These are phyloP conservation scores for Calonectria honghensis DNA, from an alignment of 2,329 filamentous ascomycete species.

Conservation along the genomic window DNA sequence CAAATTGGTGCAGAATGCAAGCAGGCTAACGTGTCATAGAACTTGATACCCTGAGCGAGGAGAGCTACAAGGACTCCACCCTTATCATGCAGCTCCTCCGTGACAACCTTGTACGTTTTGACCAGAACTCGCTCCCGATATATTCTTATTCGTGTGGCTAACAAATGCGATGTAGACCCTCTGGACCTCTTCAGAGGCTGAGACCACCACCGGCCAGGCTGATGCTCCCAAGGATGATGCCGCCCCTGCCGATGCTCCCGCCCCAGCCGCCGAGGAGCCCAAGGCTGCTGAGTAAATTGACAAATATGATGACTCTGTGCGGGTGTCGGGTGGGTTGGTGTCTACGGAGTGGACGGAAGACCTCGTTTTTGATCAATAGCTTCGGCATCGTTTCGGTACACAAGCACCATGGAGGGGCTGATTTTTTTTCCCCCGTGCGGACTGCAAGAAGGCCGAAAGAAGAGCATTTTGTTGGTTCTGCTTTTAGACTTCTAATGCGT, in stretches of 20 bases:
- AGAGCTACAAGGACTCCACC: constrained; percentile 99
- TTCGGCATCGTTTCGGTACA: constrained; percentile 70
- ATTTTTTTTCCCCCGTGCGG: constrained; percentile 60
- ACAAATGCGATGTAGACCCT: constrained; percentile 80
- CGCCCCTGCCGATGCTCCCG: constrained; percentile 73
- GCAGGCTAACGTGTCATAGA: constrained; percentile 70
- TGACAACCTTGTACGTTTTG: constrained; percentile 87
- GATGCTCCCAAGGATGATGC: constrained; percentile 69
- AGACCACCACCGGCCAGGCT: constrained; percentile 78
- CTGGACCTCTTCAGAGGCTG: constrained; percentile 99
- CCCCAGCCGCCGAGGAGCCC: constrained; percentile 74
- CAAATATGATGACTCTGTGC: constrained; percentile 56
- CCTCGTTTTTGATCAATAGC: constrained; percentile 71
- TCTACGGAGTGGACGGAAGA: constrained; percentile 79
- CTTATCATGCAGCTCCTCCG: constrained; percentile 99
- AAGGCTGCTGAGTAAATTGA: constrained; percentile 79
- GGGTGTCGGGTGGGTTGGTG: constrained; percentile 73
- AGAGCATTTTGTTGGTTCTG: constrained; percentile 71
- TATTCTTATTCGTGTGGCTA: constrained; percentile 50
- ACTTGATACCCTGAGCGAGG: constrained; percentile 96
- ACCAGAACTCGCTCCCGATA: too few species aligned
- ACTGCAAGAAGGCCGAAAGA: constrained; percentile 63
- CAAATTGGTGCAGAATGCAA: neutral
- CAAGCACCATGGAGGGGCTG: constrained; percentile 62
- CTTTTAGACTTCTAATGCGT: constrained; percentile 74